Percentiles rank a stretch among this genome's conserved stretches.
Conservation (phyloP, 2,329 filamentous ascomycete genomes). For the Chalara sp. region DNA sequence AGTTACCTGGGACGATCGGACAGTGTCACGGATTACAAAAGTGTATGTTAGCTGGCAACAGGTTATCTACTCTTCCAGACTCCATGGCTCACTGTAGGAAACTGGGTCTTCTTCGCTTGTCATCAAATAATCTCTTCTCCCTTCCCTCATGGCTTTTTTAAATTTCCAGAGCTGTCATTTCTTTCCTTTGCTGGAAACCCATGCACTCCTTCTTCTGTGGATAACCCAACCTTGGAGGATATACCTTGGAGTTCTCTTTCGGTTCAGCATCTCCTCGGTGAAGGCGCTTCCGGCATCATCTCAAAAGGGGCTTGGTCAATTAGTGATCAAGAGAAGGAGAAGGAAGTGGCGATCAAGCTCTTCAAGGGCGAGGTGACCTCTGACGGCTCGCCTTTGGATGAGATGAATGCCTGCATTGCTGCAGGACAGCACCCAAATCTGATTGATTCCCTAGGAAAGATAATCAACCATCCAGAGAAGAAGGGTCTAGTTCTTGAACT, state of each 20-base stretch:
- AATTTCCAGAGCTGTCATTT: conserved; percentile 38
- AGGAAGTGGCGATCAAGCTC: conserved; percentile 40
- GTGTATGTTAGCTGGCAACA: conserved; percentile 43
- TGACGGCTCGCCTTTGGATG: conserved; percentile 41
- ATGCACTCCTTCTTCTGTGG: conserved; percentile 26
- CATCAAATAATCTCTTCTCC: conserved; percentile 32
- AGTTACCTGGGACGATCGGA: conserved; percentile 36
- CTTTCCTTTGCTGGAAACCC: conserved; percentile 42
- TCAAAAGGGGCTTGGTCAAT: conserved; percentile 33
- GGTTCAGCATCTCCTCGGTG: conserved; percentile 34
- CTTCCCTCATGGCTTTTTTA: conserved; percentile 38
- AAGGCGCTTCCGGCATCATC: conserved; percentile 41
- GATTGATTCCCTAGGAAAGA: conserved; percentile 37
- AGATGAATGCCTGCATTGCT: conserved; percentile 39
- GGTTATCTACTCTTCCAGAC: conserved; percentile 31
- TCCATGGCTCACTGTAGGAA: conserved; percentile 38
- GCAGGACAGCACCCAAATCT: conserved; percentile 40
- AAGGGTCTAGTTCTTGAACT: conserved; percentile 40
- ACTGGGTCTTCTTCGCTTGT: conserved; percentile 37
- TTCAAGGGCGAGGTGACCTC: conserved; percentile 41
- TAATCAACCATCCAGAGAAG: conserved; percentile 33
- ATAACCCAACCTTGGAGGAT: conserved; percentile 26
- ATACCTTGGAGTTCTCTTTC: conserved; percentile 36
- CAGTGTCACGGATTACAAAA: conserved; percentile 37
- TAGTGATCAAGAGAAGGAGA: conserved; percentile 25